Evolutionary conservation across 2,329 filamentous ascomycete genomes (phyloP).

Genomic region (Epichloe hybrida): DNA sequence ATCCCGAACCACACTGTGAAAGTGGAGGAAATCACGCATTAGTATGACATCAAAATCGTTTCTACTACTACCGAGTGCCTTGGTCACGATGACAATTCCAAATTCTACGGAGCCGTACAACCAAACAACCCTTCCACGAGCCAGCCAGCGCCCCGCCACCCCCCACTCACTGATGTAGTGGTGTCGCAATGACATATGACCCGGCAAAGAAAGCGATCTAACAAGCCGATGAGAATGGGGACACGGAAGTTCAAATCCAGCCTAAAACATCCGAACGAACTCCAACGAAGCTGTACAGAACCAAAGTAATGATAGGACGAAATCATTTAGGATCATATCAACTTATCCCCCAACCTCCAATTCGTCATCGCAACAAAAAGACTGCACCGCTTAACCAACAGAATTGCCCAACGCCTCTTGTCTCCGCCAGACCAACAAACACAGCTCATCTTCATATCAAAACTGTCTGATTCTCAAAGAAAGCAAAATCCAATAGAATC

Average conservation of each 20-base stretch:
- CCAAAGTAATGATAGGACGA: neutral
- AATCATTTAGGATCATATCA: no score
- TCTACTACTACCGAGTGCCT: neutral
- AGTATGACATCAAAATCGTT: neutral
- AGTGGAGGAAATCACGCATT: neutral
- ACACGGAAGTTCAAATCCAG: neutral
- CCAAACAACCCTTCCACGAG: neutral
- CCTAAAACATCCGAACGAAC: neutral
- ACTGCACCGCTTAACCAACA: neutral
- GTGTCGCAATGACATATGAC: neutral
- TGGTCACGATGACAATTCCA: neutral
- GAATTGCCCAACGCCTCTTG: neutral
- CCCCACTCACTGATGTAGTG: neutral
- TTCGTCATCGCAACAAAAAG: neutral
- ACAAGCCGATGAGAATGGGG: neutral
- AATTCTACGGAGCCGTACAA: neutral
- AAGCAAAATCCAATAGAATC: no score
- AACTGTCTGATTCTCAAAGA: no score
- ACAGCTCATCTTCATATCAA: no score
- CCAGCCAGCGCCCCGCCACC: neutral
- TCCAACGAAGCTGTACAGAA: neutral
- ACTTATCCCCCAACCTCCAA: no score
- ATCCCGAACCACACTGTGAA: neutral
- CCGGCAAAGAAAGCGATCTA: neutral
- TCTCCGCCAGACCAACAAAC: no score